Conservation (phyloP, 225 moss, liverwort and hornwort species). For the Rhytidiadelphus loreus region DNA sequence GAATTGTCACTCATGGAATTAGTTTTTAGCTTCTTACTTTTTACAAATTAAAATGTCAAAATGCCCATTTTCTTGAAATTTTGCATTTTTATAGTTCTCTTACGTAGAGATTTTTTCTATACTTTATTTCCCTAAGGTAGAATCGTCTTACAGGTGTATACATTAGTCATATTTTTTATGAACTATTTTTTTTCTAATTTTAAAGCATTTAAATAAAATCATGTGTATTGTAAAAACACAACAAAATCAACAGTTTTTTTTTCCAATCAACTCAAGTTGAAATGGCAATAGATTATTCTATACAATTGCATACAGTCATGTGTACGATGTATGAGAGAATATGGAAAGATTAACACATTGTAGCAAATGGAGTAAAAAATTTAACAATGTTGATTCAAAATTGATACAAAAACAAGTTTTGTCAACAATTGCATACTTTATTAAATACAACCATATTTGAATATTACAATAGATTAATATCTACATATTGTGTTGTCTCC, state of each 20-base stretch:
- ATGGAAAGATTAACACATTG: neutral
- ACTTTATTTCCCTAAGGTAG: neutral
- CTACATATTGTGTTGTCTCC: neutral
- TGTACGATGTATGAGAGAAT: neutral
- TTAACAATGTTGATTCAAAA: too few species aligned
- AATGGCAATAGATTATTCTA: neutral
- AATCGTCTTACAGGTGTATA: neutral
- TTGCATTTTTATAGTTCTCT: neutral
- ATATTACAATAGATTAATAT: neutral
- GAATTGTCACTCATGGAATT: too few species aligned
- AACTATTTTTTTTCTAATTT: neutral
- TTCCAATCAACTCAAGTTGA: neutral
- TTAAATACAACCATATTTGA: neutral
- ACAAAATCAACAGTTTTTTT: neutral
- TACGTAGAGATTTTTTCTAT: neutral
- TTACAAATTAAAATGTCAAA: neutral
- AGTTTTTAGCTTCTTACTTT: too few species aligned
- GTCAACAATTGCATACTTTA: neutral
- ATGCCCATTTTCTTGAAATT: neutral
- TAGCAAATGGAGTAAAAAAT: neutral
- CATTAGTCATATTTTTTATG: neutral
- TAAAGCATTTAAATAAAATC: neutral
- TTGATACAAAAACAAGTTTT: neutral
- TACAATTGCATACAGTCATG: too few species aligned
- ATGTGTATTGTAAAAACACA: accelerated